Evolutionary conservation across 352 stramenopile genomes (phyloP), one percentile per base, ranked within the genome.

Genomic region (Phytophthora quininea): DNA sequence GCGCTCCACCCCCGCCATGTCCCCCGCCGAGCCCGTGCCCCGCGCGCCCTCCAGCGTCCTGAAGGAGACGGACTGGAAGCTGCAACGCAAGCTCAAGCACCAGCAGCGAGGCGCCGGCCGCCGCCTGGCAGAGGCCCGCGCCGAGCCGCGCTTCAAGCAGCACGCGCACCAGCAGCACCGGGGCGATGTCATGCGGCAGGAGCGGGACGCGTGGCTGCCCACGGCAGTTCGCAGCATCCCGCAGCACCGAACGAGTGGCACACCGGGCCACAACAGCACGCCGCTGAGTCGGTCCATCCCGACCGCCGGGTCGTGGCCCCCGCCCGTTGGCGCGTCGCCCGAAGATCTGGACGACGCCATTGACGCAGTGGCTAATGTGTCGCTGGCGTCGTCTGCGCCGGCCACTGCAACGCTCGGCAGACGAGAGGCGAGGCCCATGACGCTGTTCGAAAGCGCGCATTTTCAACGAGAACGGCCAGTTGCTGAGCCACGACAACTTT

Each of bases 391-490:
- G 15, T 89, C 84, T 3, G 79, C 74, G 24, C 83, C 83, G 6
- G 77, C 77, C 42, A 64, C 64, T 3, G 77, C 71, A 4, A 53
- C 35, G 57, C 73, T 47, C 76, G 53, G 38, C 58, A 79, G 80
- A 62, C 80, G 80, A 7, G 80, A 84, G 49, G 71, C 69, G 32
- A 77, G 84, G 4, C 80, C 74, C 7, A 87, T 95, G 73, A 95
- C 87, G 47, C 77, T 95, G 3, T 93, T 95, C 50, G 87, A 95
- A 38, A 92, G 79, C 62, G 87, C 72, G 78, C 32, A 83, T 95
- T 65, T 93, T 88, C 67, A 92, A 92, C 61, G 80, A 91, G 52
- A 80, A 83, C 0, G 87, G 87, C n/a, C 75, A 82, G 46, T 52
- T 92, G 62, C 73, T 95, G 12, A 92, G 69, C 35, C 87, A 91